Evolutionary conservation across 306 rosid species (phyloP), one percentile per base, ranked within the genome.

Genomic region (Pyrus pyrifolia): DNA sequence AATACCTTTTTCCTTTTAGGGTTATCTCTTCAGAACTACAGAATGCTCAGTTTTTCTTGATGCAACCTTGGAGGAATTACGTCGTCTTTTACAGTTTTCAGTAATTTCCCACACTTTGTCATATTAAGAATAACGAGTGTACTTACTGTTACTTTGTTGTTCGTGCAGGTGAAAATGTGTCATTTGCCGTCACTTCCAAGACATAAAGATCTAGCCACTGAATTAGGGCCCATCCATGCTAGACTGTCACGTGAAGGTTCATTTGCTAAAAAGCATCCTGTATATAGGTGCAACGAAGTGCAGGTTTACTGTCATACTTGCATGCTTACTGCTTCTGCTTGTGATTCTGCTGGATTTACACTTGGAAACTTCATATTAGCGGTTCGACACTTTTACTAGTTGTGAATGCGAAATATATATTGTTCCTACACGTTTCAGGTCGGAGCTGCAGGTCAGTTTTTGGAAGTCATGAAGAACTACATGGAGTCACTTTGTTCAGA

Each of bases 401-500:
- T 11, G 15, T 17, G 27, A 58, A 58, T 58, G 29, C 27, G 3
- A 17, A 51, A 51, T 18, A 51, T 17, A 5, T 51, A 18, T 51
- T 2, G 55, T 58, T 31, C 66, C 29, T 76, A 49, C 70, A 76
- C 83, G 23, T 75, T 81, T 73, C 86, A 95, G 98, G 89, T 89
- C 60, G 90, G 87, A 83, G 90, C 88, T 52, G 89, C 97, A 46
- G 72, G 81, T 19, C 83, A 83, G 82, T 89, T 92, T 88, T 79
- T 95, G 83, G 84, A 88, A 57, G 79, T 88, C 42, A 79, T 86
- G 84, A 84, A 85, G 87, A 38, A 79, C 78, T 95, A 89, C 85
- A 61, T 87, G 90, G 97, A 95, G 78, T 90, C 97, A 58, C 89
- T 95, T 80, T 95, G 97, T 83, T 82, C 89, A 5, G 87, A 90